These are phyloP conservation scores for Setomelanomma holmii DNA, from an alignment of 2,329 filamentous ascomycete species.

Conservation along the genomic window DNA sequence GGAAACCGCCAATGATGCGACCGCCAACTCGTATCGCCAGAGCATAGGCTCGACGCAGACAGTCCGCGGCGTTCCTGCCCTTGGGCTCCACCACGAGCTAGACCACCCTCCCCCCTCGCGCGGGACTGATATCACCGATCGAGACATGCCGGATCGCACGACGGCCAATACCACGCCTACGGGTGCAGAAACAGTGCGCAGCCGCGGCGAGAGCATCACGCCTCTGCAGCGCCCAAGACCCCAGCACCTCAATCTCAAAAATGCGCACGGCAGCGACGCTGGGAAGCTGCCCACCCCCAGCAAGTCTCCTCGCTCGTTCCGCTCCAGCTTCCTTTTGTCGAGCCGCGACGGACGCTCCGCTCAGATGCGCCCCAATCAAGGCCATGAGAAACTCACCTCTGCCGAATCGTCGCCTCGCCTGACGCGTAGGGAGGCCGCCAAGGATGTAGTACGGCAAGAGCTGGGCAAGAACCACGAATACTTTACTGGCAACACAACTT, in stretches of 20 bases:
- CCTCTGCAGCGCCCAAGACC: conserved; percentile 69
- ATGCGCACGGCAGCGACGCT: conserved; percentile 62
- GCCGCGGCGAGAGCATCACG: conserved; percentile 78
- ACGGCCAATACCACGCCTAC: conserved; percentile 79
- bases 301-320: conserved; percentile 78
- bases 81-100: conserved; percentile 45
- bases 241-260: conserved; percentile 67
- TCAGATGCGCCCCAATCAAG: conserved; percentile 59
- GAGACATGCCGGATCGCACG: conserved; percentile 71
- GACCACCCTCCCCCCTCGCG: conserved; percentile 65
- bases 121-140: conserved; percentile 81
- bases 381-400: conserved; percentile 85
- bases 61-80: conserved; percentile 30
- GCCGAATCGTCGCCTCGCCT: conserved; percentile 76
- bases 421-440: conserved; percentile 51
- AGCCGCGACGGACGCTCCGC: conserved; percentile 59
- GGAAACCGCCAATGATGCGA: conserved; percentile 39
- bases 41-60: conserved; percentile 48
- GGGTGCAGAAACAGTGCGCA: conserved; percentile 64
- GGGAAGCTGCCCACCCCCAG: conserved; percentile 65
- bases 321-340: conserved; percentile 75
- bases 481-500: conserved; percentile 91
- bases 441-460: conserved; percentile 50
- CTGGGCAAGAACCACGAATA: conserved; percentile 85
- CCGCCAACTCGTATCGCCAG: conserved; percentile 45